A percentile compares a stretch with the other conserved stretches of the same genome.
Evolutionary conservation across 202 grass and related monocot species (phyloP).

Genomic region (Brachypodium distachyon): DNA sequence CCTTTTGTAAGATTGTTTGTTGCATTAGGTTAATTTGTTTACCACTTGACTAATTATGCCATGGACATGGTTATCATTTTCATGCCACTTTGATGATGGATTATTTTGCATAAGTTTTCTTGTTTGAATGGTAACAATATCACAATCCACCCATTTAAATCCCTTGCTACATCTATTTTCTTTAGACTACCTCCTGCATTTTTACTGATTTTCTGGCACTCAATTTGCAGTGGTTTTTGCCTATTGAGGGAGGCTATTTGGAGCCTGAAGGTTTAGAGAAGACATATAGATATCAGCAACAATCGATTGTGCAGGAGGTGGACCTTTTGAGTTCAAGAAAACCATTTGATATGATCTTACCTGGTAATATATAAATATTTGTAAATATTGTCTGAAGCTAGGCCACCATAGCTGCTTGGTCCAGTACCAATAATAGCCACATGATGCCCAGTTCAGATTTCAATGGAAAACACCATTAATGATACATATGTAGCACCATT

Average conservation of each 20-base stretch:
- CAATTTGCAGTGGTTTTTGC: constrained; percentile 70
- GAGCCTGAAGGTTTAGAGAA: constrained; percentile 69
- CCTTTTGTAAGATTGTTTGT: neutral
- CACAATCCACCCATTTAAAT: neutral
- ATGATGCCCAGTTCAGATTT: neutral
- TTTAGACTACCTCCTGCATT: neutral
- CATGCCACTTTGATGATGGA: neutral
- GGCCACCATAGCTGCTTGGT: neutral
- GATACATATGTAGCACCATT: neutral
- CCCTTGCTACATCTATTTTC: neutral
- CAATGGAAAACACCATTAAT: neutral
- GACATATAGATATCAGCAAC: constrained; percentile 50
- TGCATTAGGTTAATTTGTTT: neutral
- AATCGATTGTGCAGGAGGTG: constrained; percentile 29
- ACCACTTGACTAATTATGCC: neutral
- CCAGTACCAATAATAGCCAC: neutral
- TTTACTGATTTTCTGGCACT: constrained; percentile 14
- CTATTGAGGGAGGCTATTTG: constrained; percentile 58
- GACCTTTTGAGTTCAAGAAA: constrained; percentile 61
- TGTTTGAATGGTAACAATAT: neutral
- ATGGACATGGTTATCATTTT: neutral
- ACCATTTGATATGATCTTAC: constrained; percentile 95
- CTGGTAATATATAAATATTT: constrained; percentile 36
- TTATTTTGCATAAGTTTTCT: neutral
- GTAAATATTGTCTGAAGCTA: constrained; percentile 5